Evolutionary conservation across 495 filamentous ascomycete species (phyloP), one percentile per base, ranked within the genome.

Genomic region (Annulohypoxylon nitens): DNA sequence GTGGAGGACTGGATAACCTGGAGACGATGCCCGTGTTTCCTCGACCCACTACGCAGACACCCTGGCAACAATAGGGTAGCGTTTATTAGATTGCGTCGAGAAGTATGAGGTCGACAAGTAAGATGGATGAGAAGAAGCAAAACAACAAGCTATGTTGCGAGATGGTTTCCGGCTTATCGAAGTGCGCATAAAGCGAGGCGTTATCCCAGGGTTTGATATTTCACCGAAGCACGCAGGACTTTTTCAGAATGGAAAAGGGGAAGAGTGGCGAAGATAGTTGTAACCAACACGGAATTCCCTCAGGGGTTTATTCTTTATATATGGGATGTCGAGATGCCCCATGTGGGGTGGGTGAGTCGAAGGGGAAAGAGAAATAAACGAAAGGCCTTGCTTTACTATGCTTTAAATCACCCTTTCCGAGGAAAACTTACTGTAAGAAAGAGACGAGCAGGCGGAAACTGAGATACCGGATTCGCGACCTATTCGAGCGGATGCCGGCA

Each of bases 11-110:
- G 63, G 92, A 97, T 80, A 89, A 93, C 64, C 61, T 97, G 62
- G 88, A 90, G 16, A 95, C 94, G 3, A 85, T 94, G 39, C 92
- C 92, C 0, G 86, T 98, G 7, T 99, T 99, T 76, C 96, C 96
- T 2, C 84, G 96, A 70, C 93, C 92, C 9, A 90, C 83, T 30
- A 78, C 82, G 54, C 86, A 88, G 72, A 84, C 83, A 25, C 80
- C 84, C 14, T 88, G 86, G 86, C 85, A 87, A 74, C 83, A 86
- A 68, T 86, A 62, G 36, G 45, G 30, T 30, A 26, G 8, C 14
- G 33, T 23, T 20, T 48, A 48, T 30, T 4, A 16, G 10, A 14
- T 39, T 20, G 41, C 3, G 9, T 36, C 6, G 59, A 33, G 50
- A 47, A 47, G 16, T 7, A 47, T 18, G 8, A 8, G 59, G 34